Base-by-base conservation (phyloP, 768 basidiomycete genomes). In the Suillus placidus region DNA sequence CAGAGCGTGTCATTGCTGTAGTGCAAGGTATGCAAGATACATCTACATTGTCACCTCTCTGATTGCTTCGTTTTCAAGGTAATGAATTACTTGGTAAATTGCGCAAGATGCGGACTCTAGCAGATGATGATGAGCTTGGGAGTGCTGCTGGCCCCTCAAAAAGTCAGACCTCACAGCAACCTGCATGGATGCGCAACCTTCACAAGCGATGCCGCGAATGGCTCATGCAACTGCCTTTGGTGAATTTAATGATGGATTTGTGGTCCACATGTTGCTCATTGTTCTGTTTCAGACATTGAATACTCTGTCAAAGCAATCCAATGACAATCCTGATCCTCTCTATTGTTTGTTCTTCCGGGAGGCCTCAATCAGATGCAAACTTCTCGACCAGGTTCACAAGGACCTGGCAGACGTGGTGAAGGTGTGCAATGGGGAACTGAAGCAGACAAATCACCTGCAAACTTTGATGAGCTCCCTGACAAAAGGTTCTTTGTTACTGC, bases 381-480 rank as follows among this genome's bases (percentile, higher is more conserved):
- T 99, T 10, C 83, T 99, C n/a, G 80, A 80, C 13, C 87, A 88
- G 64, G 92, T 99, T 61, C 85, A 88, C 60, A 87, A 82, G 74
- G 97, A 99, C 75, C 86, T 99, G 20, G 78, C 80, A 13, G 89
- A 94, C 70, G 87, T 98, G 37, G 84, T 90, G 65, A 87, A 89
- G 72, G 93, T 97, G 51, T 95, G 94, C 77, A 84, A 88, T 71
- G 96, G 95, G 60, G 86, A 86, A 68, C 80, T 94, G 61, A 97
- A 97, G 82, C 96, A 97, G 77, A 99, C 97, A 1, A 99, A 99
- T 74, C 94, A 97, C 72, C 81, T 97, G 35, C 89, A 97, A n/a
- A 88, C 87, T 5, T 81, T 99, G 34, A 92, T 99, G 88, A 93
- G 93, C 69, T 84, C 89, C 42, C 80, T 97, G 65, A 95, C 90